Evolutionary conservation across 2,329 filamentous ascomycete genomes (phyloP).

Genomic region (Epichloe hybrida): DNA sequence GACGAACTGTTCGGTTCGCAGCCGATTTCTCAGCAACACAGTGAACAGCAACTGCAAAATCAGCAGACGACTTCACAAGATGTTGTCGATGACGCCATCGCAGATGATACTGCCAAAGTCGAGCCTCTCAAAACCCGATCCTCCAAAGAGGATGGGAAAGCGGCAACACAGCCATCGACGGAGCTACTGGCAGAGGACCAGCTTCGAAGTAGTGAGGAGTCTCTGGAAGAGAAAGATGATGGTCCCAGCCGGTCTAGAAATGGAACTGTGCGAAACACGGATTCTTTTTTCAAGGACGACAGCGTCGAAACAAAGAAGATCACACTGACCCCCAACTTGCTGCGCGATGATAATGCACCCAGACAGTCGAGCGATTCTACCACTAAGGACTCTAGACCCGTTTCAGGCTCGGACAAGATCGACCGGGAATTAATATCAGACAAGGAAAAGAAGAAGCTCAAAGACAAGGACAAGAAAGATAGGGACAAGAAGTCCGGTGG

Average conservation of each 20-base stretch:
- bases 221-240: conserved; percentile 41
- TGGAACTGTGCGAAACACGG: conserved; percentile 77
- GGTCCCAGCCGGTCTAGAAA: conserved; percentile 57
- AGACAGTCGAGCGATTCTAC: conserved; percentile 35
- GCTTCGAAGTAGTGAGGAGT: conserved; percentile 49
- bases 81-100: conserved; percentile 17
- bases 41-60: conserved; percentile 16
- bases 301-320: conserved; percentile 94
- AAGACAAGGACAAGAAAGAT: conserved; percentile 58
- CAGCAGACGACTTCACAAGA: conserved; percentile 13
- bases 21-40: conserved; percentile 17
- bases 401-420: conserved; percentile 60
- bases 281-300: conserved; percentile 98
- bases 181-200: conserved; percentile 19
- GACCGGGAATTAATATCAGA: conserved; percentile 44
- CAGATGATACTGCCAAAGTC: conserved; percentile 41
- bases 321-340: conserved; percentile 80
- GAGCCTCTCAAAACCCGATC: conserved; percentile 39
- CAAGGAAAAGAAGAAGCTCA: conserved; percentile 64
- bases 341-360: conserved; percentile 62
- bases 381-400: conserved; percentile 37
- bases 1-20: conserved; percentile 30
- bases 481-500: conserved; percentile 50
- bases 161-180: conserved; percentile 20
- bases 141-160: conserved; percentile 26